Conservation (phyloP, 2,329 filamentous ascomycete genomes). For the Calonectria fujianensis region DNA sequence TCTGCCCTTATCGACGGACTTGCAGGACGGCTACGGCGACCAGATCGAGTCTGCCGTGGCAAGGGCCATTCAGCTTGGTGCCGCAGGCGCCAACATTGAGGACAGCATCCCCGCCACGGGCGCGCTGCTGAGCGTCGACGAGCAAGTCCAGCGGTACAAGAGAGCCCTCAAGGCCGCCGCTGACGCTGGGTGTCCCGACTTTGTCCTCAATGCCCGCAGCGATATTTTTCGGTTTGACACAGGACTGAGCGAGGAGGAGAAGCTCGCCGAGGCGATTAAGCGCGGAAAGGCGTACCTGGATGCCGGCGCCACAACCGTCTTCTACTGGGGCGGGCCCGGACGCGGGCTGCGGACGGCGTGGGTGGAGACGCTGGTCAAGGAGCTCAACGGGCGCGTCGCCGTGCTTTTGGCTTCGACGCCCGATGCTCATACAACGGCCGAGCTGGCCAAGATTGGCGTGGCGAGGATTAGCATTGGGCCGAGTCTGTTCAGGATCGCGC, state of each 20-base stretch:
- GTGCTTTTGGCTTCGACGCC: slow-evolving; percentile 64
- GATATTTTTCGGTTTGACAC: slow-evolving; percentile 68
- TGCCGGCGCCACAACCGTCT: slow-evolving; percentile 75
- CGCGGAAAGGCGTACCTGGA: slow-evolving; percentile 74
- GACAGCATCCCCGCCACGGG: slow-evolving; percentile 64
- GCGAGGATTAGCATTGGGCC: slow-evolving; percentile 74
- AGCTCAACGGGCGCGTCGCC: slow-evolving; percentile 69
- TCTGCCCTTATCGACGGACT: slow-evolving; percentile 73
- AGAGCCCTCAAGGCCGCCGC: slow-evolving; percentile 64
- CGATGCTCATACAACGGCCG: slow-evolving; percentile 64
- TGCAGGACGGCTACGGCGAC: slow-evolving; percentile 76
- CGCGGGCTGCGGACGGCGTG: slow-evolving; percentile 67
- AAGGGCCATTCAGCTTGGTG: slow-evolving; percentile 69
- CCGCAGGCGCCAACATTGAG: slow-evolving; percentile 76
- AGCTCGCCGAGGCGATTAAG: slow-evolving; percentile 68
- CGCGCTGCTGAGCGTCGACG: slow-evolving; percentile 62
- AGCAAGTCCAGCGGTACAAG: slow-evolving; percentile 69
- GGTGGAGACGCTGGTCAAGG: slow-evolving; percentile 67
- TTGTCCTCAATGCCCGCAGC: slow-evolving; percentile 75
- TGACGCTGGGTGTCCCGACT: slow-evolving; percentile 70
- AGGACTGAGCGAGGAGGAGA: slow-evolving; percentile 56
- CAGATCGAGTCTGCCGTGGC: slow-evolving; percentile 66
- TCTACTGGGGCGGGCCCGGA: slow-evolving; percentile 74
- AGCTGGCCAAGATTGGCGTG: slow-evolving; percentile 70
- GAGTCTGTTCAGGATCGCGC: slow-evolving; percentile 64